Evolutionary conservation across 768 basidiomycete species (phyloP).

Genomic region (Suillus decipiens): DNA sequence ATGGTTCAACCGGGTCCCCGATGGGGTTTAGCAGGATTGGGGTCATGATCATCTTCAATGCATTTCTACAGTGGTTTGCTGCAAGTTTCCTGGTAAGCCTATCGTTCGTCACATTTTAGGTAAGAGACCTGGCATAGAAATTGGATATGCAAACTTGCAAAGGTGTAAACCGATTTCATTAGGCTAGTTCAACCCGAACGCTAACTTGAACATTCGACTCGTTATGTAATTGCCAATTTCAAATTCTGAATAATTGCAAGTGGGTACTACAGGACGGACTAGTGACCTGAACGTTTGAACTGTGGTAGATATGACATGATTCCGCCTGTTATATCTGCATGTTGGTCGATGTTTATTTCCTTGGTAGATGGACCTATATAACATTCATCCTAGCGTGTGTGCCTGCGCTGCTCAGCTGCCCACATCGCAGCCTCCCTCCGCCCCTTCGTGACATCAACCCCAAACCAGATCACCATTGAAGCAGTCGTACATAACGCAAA

Average conservation of each 20-base stretch:
- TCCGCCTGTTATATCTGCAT: no score
- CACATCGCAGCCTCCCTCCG: constrained; percentile 60
- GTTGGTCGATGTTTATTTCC: background rate
- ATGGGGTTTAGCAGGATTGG: background rate
- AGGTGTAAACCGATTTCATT: background rate
- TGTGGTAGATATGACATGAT: no score
- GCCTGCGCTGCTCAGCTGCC: constrained; percentile 39
- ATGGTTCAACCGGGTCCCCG: background rate
- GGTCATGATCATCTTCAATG: background rate
- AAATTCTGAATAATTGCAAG: no score
- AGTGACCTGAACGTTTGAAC: no score
- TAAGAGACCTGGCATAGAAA: background rate
- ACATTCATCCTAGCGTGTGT: background rate
- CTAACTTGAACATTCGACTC: no score
- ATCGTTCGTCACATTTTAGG: background rate
- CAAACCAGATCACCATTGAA: constrained; percentile 77
- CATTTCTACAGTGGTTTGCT: background rate
- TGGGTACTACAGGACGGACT: no score
- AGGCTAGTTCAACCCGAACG: no score
- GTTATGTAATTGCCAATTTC: no score
- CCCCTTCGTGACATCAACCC: constrained; percentile 63
- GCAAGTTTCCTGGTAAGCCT: background rate
- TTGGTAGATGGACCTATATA: background rate
- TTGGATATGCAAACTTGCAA: background rate
- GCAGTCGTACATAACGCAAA: constrained; percentile 70